Conservation (phyloP, 179 eudicot species). For the Actinidia chinensis region DNA sequence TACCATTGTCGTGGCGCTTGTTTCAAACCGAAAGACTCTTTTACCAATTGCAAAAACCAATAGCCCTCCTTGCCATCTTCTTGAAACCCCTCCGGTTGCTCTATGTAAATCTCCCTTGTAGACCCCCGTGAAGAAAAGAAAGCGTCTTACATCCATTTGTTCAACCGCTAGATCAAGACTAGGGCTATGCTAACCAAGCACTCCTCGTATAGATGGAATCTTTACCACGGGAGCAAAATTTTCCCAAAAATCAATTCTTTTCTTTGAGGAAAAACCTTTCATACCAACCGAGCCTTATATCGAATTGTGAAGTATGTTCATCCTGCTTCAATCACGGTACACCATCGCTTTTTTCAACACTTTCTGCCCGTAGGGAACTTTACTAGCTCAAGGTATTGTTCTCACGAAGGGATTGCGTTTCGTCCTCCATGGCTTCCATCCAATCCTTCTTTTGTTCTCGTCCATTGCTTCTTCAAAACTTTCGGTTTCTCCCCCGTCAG, state of each 20-base stretch:
- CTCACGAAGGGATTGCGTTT: conserved; percentile 15
- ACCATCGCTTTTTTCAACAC: not conserved
- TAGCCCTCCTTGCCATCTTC: conserved; percentile 3
- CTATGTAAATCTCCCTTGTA: conserved; percentile 14
- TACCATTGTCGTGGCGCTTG: conserved; percentile 1
- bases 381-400: conserved; percentile 22
- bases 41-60: conserved; percentile 2
- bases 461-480: conserved; percentile 19
- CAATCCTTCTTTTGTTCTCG: conserved; percentile 14
- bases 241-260: conserved; percentile 18
- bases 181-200: conserved; percentile 3
- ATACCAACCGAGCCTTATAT: conserved; percentile 18
- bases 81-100: conserved; percentile 15
- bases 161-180: conserved; percentile 14
- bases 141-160: no score
- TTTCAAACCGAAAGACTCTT: not conserved
- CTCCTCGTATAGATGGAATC: conserved; percentile 2
- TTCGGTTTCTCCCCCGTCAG: conserved; percentile 21
- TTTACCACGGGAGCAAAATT: conserved; percentile 7
- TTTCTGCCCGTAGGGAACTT: conserved; percentile 25
- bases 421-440: conserved; percentile 25
- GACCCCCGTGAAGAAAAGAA: conserved; percentile 11
- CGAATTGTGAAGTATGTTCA: not conserved
- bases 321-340: not conserved
- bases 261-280: conserved; percentile 11